phyloP scores from a whole-genome alignment of 148 eudicot species.

The Dysphania ambrosioides region DNA sequence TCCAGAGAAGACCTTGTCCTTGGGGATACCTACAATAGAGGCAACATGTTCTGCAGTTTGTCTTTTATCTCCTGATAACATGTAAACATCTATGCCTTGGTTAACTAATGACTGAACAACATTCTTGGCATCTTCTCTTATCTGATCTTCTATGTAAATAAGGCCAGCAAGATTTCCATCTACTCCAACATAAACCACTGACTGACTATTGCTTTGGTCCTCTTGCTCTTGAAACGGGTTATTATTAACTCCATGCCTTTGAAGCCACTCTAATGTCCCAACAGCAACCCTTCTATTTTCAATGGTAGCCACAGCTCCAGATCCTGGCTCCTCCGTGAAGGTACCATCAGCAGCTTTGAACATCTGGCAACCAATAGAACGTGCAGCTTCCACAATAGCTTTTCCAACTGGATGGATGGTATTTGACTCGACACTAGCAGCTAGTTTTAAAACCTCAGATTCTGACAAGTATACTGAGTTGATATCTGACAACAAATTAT shows the following conservation, averaged over 20 bases:
- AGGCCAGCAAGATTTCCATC: constrained; percentile 75
- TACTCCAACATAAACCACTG: constrained; percentile 86
- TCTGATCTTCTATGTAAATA: constrained; percentile 90
- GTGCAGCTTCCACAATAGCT: constrained; percentile 92
- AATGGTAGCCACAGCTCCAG: constrained; percentile 81
- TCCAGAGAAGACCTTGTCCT: constrained; percentile 59
- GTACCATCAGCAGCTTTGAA: constrained; percentile 72
- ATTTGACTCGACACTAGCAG: constrained; percentile 90
- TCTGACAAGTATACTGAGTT: constrained; percentile 42
- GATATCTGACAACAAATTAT: constrained; percentile 23
- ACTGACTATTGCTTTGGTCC: constrained; percentile 68
- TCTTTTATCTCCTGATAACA: constrained; percentile 92
- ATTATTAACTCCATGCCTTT: constrained; percentile 62
- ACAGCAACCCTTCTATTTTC: constrained; percentile 65
- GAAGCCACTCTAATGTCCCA: constrained; percentile 92
- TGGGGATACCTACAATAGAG: constrained; percentile 84
- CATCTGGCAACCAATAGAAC: constrained; percentile 42
- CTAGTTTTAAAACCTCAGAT: constrained; percentile 65
- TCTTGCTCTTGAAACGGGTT: constrained; percentile 62
- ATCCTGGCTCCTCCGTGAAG: constrained; percentile 95
- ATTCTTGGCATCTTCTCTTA: constrained; percentile 85
- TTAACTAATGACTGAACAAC: constrained; percentile 65
- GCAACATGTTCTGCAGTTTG: constrained; percentile 91
- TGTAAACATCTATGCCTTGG: constrained; percentile 67
- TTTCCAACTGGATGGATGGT: constrained; percentile 95